These are phyloP conservation scores for Lupinus albus DNA, from an alignment of 306 rosid species.

Conservation along the genomic window DNA sequence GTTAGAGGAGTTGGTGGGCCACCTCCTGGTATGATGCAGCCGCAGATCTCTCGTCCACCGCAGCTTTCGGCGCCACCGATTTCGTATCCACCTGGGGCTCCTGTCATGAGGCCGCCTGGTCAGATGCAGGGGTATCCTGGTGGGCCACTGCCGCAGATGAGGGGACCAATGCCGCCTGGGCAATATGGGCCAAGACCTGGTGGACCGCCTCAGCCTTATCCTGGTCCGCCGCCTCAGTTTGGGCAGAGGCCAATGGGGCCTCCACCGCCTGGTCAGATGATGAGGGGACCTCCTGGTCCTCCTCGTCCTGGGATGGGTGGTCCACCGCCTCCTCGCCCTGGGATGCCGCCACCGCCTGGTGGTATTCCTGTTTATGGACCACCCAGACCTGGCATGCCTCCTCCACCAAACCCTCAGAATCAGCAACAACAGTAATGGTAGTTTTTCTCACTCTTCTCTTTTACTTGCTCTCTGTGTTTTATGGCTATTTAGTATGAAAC, in stretches of 20 bases:
- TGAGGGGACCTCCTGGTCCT: slow-evolving; percentile 89
- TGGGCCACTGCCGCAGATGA: too few species aligned
- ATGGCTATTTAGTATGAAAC: too few species aligned
- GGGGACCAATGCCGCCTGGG: slow-evolving; percentile 56
- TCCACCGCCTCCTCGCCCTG: slow-evolving; percentile 79
- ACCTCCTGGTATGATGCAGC: slow-evolving; percentile 98
- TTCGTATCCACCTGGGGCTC: slow-evolving; percentile 67
- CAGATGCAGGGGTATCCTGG: slow-evolving; percentile 75
- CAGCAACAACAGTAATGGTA: slow-evolving; percentile 72
- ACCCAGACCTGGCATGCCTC: slow-evolving; percentile 86
- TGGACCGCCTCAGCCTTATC: slow-evolving; percentile 59
- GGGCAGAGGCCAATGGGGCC: slow-evolving; percentile 99
- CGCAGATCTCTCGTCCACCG: slow-evolving; percentile 85
- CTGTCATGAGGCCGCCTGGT: slow-evolving; percentile 72
- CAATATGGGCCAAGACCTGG: slow-evolving; percentile 70
- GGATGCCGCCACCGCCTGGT: slow-evolving; percentile 97
- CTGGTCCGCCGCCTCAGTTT: slow-evolving; percentile 68
- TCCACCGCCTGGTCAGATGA: slow-evolving; percentile 94
- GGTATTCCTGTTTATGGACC: slow-evolving; percentile 80
- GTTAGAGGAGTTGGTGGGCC: slow-evolving; percentile 97
- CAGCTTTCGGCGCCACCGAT: slow-evolving; percentile 74
- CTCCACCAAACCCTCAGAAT: slow-evolving; percentile 79
- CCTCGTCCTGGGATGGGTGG: slow-evolving; percentile 82
- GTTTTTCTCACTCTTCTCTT: background rate
- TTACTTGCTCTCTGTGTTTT: background rate